Percentiles rank a stretch among this genome's conserved stretches.
These are phyloP conservation scores for Metschnikowia drakensbergensis DNA, from an alignment of 805 yeast genomes.

Conservation along the genomic window DNA sequence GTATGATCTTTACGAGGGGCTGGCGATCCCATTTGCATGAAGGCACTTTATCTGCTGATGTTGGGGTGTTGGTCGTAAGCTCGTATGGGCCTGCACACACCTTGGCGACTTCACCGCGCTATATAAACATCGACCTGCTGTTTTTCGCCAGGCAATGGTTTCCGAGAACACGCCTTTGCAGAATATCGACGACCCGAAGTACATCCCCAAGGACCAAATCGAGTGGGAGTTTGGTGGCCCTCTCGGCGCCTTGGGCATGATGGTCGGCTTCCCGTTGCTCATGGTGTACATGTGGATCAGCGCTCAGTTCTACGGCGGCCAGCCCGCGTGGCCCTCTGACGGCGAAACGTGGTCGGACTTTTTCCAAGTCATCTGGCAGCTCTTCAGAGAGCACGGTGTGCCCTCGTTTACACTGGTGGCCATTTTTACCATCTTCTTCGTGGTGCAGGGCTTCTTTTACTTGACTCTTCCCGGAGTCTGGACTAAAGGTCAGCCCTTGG, in stretches of 20 bases:
- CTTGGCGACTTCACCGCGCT: background rate
- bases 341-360: slow-evolving; percentile 55
- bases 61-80: background rate
- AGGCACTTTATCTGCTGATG: too few relatives aligned
- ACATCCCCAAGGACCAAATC: slow-evolving; percentile 44
- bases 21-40: slow-evolving; percentile 18
- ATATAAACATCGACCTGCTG: background rate
- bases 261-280: slow-evolving; percentile 84
- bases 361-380: slow-evolving; percentile 30
- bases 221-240: slow-evolving; percentile 95
- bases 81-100: slow-evolving; percentile 1
- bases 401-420: slow-evolving; percentile 63
- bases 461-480: slow-evolving; percentile 87
- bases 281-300: slow-evolving; percentile 98
- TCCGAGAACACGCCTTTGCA: slow-evolving; percentile 4
- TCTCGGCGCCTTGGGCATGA: slow-evolving; percentile 84
- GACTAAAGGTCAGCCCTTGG: slow-evolving; percentile 92
- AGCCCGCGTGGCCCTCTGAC: slow-evolving; percentile 61
- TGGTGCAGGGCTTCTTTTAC: slow-evolving; percentile 69
- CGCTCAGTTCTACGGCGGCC: slow-evolving; percentile 74
- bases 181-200: slow-evolving; percentile 21
- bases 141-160: background rate
- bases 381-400: slow-evolving; percentile 49
- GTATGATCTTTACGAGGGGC: slow-evolving; percentile 14
- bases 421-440: slow-evolving; percentile 66